Conservation (phyloP, 306 rosid genomes). For the Ammopiptanthus mongolicus region DNA sequence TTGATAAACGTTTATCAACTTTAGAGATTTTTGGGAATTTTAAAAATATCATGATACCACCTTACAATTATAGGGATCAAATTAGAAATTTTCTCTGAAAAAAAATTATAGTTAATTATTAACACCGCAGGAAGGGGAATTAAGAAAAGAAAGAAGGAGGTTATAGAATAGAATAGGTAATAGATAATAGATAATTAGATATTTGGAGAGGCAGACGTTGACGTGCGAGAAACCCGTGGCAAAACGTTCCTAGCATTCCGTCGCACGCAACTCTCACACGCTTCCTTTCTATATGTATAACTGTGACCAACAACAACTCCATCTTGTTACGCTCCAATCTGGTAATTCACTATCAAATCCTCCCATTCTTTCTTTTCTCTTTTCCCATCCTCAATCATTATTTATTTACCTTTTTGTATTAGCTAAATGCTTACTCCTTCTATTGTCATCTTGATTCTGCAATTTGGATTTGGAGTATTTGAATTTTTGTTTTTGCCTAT, state of each 20-base stretch:
- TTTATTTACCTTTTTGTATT: background rate
- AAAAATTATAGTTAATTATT: no score
- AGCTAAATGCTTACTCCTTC: background rate
- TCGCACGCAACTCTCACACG: constrained; percentile 83
- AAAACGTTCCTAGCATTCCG: constrained; percentile 47
- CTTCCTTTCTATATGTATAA: constrained; percentile 9
- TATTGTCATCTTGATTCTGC: background rate
- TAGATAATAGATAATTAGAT: constrained; percentile 27
- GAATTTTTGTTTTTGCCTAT: background rate
- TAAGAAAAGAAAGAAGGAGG: no score
- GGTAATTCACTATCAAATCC: constrained; percentile 27
- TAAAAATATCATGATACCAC: no score
- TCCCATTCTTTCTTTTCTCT: background rate
- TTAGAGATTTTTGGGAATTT: no score
- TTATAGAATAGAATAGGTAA: background rate
- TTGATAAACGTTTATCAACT: no score
- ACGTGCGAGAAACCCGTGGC: constrained; percentile 55
- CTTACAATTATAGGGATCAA: no score
- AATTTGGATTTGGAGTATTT: background rate
- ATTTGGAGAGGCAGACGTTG: constrained; percentile 62
- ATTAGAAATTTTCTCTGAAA: no score
- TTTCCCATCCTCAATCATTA: background rate
- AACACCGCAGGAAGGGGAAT: no score
- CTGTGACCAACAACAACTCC: background rate
- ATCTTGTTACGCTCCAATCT: background rate